A percentile compares a stretch with the other conserved stretches of the same genome.
These are phyloP conservation scores for Spathaspora sp. DNA, from an alignment of 1,139 yeast genomes.

Conservation along the genomic window DNA sequence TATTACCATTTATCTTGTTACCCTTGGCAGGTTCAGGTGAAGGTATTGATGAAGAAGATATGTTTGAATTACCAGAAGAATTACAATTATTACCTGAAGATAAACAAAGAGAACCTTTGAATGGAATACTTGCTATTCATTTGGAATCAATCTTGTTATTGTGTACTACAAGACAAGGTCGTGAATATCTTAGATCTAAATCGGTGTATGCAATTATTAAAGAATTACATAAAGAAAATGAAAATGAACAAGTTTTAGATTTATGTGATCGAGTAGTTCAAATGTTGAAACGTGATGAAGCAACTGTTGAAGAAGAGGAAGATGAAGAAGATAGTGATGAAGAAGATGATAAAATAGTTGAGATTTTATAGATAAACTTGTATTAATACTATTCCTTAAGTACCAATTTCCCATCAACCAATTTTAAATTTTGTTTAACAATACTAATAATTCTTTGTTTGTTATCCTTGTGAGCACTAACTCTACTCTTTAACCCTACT, in stretches of 20 bases:
- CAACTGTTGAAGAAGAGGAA: constrained; percentile 29
- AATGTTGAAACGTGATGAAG: constrained; percentile 90
- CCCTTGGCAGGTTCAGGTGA: constrained; percentile 87
- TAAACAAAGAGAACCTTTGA: constrained; percentile 72
- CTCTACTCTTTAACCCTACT: constrained; percentile 58
- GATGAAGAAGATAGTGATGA: constrained; percentile 32
- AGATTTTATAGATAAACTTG: constrained; percentile 38
- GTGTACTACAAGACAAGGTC: constrained; percentile 68
- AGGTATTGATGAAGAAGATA: constrained; percentile 70
- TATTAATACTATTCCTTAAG: constrained; percentile 39
- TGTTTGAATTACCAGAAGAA: constrained; percentile 86
- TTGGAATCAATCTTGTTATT: constrained; percentile 75
- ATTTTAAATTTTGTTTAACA: constrained; percentile 66
- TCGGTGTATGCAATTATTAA: constrained; percentile 82
- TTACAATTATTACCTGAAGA: constrained; percentile 78
- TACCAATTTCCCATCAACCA: constrained; percentile 63
- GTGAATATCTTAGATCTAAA: constrained; percentile 75
- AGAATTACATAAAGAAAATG: constrained; percentile 73
- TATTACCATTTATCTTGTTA: constrained; percentile 76
- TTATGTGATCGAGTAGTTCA: constrained; percentile 76
- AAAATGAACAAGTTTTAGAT: constrained; percentile 65
- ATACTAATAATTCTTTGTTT: constrained; percentile 64
- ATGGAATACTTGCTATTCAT: constrained; percentile 65
- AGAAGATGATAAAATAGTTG: constrained; percentile 50
- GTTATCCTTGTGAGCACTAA: constrained; percentile 69